Base-by-base conservation (phyloP, 139 green algal genomes). In the Spirogloea muscicola region DNA sequence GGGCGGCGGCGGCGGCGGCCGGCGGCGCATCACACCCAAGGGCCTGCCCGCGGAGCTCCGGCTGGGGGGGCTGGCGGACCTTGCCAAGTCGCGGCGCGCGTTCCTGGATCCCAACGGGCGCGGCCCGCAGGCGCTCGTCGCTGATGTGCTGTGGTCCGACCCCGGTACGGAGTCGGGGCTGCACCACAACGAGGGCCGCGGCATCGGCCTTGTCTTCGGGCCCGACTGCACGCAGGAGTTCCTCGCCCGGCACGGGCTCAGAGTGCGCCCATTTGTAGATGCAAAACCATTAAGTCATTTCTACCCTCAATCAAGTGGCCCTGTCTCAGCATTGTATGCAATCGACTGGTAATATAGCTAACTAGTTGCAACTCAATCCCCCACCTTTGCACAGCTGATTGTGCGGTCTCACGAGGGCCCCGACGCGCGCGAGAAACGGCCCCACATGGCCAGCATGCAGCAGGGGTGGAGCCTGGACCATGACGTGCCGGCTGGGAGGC, bases 91-190 rank as follows among this genome's bases (percentile, higher is more conserved):
- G 3, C 72, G 37, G 72, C 94, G 95, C 68, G 91, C 90, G 1
- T 89, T 80, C 25, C 62, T 76, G 7, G 67, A 76, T 21, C 71
- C 71, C 0, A 13, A 34, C 29, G 65, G 65, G 9, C 68, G 37
- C 36, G 29, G 65, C 25, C 42, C 43, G 16, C 18, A 58, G 3
- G 64, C 64, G 1, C 34, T 81, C 13, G 27, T 41, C 16, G 42
- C 51, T 21, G 64, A 98, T 66, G 88, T 98, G 49, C 80, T 98
- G 67, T 98, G 94, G 94, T 92, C 84, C 1, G 94, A 98, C 74
- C 94, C 91, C 1, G 72, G 84, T 34, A 58, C 57, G 13, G 66
- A 68, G 1, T 76, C 83, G 3, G 92, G 91, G 3, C 75, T 98
- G 25, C 10, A 55, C 6, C 16, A 66, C 6, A 98, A 98, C 76